phyloP scores from a whole-genome alignment of 1,139 yeast species.

The Kazachstania sp. region DNA sequence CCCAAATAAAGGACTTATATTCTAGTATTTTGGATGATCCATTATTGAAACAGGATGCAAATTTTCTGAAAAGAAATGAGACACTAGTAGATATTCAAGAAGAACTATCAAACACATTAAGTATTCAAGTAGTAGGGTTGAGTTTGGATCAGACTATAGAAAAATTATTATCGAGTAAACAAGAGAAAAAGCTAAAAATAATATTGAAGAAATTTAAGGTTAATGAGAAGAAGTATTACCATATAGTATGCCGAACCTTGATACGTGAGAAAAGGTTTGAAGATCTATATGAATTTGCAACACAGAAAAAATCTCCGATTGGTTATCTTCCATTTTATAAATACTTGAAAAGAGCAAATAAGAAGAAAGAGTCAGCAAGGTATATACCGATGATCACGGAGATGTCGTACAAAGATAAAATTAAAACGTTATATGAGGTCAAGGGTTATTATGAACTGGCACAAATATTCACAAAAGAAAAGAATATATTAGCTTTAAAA shows the following conservation, averaged over 20 bases:
- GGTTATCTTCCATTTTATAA: slow-evolving; percentile 57
- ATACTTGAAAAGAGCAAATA: slow-evolving; percentile 16
- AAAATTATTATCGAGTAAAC: slow-evolving; percentile 49
- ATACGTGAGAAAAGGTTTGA: slow-evolving; percentile 52
- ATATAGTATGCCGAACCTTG: slow-evolving; percentile 49
- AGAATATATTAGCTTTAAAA: slow-evolving; percentile 20
- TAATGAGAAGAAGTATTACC: slow-evolving; percentile 55
- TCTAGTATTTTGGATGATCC: slow-evolving; percentile 16
- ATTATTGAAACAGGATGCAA: slow-evolving; percentile 24
- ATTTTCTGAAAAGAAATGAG: slow-evolving; percentile 41
- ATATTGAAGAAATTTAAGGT: slow-evolving; percentile 56
- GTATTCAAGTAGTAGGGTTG: slow-evolving; percentile 43
- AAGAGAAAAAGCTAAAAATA: slow-evolving; percentile 48
- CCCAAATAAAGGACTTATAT: slow-evolving; percentile 27
- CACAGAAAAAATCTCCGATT: slow-evolving; percentile 54
- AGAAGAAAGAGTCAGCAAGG: slow-evolving; percentile 24
- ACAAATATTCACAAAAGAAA: slow-evolving; percentile 23
- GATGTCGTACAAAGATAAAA: slow-evolving; percentile 19
- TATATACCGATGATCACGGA: slow-evolving; percentile 24
- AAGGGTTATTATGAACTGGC: slow-evolving; percentile 23
- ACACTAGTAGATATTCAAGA: slow-evolving; percentile 46
- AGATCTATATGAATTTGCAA: slow-evolving; percentile 44
- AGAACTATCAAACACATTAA: slow-evolving; percentile 46
- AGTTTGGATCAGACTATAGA: slow-evolving; percentile 51
- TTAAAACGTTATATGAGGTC: slow-evolving; percentile 23